phyloP scores from a whole-genome alignment of 306 rosid species.

The Gynostemma pentaphyllum region DNA sequence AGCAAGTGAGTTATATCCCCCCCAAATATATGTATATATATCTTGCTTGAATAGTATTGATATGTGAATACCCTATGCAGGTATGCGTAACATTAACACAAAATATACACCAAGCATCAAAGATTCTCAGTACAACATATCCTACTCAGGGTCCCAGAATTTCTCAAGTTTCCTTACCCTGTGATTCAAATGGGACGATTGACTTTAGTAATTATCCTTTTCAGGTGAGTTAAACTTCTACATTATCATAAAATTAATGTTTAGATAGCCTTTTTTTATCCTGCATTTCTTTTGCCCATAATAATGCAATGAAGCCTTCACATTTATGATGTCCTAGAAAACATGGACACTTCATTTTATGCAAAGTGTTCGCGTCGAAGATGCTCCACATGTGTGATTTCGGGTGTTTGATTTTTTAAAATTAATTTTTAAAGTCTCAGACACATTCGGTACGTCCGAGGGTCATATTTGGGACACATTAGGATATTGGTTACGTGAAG shows the following conservation, averaged over 20 bases:
- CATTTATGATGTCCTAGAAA: background rate
- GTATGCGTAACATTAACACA: constrained; percentile 58
- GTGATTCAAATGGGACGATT: constrained; percentile 75
- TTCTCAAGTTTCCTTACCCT: constrained; percentile 85
- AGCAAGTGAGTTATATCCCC: constrained; percentile 45
- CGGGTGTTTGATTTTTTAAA: too few relatives aligned
- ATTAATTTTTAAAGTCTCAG: too few relatives aligned
- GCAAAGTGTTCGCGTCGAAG: too few relatives aligned
- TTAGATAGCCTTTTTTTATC: background rate
- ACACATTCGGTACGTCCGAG: too few relatives aligned
- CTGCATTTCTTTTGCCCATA: background rate
- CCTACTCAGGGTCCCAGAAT: constrained; percentile 47
- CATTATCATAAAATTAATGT: constrained; percentile 1
- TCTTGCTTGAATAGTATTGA: background rate
- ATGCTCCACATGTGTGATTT: too few relatives aligned
- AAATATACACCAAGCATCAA: constrained; percentile 51
- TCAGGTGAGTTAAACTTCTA: constrained; percentile 47
- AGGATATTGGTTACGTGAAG: too few relatives aligned
- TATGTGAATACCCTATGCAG: constrained; percentile 27
- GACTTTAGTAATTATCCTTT: constrained; percentile 84
- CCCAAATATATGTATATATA: background rate
- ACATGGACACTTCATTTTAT: too few relatives aligned
- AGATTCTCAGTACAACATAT: constrained; percentile 26
- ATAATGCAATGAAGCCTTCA: background rate
- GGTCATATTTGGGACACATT: too few relatives aligned